phyloP scores from a whole-genome alignment of 306 rosid genomes.

The Casuarina cunninghamiana region DNA sequence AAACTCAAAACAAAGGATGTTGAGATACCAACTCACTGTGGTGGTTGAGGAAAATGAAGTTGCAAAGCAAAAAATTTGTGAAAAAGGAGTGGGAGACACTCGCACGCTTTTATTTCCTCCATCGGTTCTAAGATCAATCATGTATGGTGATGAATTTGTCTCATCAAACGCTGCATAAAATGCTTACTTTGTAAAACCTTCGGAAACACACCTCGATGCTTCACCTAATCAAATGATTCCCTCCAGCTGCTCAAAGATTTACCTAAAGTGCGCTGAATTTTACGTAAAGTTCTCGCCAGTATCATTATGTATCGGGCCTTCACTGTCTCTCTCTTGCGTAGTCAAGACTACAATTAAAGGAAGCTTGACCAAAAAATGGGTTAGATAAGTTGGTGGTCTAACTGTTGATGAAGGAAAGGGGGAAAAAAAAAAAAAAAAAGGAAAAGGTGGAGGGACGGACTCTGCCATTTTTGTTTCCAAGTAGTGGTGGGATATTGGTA shows the following conservation, averaged over 20 bases:
- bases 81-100: background rate
- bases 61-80: slow-evolving; percentile 17
- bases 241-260: too few species aligned
- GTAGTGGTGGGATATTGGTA: slow-evolving; percentile 33
- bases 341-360: background rate
- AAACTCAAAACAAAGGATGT: slow-evolving; percentile 30
- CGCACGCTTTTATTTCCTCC: slow-evolving; percentile 12
- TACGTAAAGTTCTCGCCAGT: background rate
- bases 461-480: slow-evolving; percentile 37
- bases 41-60: slow-evolving; percentile 27
- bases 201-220: slow-evolving; percentile 5
- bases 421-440: background rate
- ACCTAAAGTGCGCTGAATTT: background rate
- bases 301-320: background rate
- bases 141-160: background rate
- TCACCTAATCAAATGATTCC: background rate
- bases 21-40: slow-evolving; percentile 38
- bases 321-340: background rate
- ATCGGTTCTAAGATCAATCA: background rate
- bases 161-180: slow-evolving; percentile 23
- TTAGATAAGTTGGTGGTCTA: slow-evolving; percentile 49
- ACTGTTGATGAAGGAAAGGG: slow-evolving; percentile 13
- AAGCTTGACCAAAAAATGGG: slow-evolving; percentile 17
- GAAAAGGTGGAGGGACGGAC: slow-evolving; percentile 3
- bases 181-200: slow-evolving; percentile 16